Percentiles rank a stretch among this genome's conserved stretches.
Conservation (phyloP, 2,329 filamentous ascomycete genomes). For the Exophiala lecanii-corni region DNA sequence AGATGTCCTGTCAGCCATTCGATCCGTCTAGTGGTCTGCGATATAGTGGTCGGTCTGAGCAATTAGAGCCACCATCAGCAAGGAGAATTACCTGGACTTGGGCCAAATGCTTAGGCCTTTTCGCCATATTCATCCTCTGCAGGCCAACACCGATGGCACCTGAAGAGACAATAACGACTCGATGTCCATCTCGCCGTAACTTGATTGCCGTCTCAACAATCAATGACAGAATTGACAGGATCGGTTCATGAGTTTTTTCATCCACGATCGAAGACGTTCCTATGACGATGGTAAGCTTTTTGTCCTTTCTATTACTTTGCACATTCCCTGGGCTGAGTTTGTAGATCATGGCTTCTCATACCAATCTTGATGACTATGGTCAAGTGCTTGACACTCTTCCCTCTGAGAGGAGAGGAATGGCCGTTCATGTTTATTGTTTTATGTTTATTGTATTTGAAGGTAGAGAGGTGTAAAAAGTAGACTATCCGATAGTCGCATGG, state of each 20-base stretch:
- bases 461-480: no score
- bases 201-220: constrained; percentile 93
- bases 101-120: constrained; percentile 83
- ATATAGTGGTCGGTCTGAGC: neutral
- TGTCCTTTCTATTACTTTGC: neutral
- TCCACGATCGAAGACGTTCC: constrained; percentile 99
- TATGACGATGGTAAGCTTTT: constrained; percentile 36
- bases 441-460: no score
- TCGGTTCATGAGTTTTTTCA: constrained; percentile 87
- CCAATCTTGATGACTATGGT: constrained; percentile 85
- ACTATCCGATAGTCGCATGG: no score
- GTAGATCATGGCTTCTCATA: constrained; percentile 37
- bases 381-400: constrained; percentile 63
- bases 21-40: no score
- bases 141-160: constrained; percentile 94
- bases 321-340: constrained; percentile 1
- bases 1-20: no score
- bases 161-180: constrained; percentile 93
- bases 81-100: constrained; percentile 64
- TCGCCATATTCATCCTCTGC: constrained; percentile 80
- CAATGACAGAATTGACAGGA: constrained; percentile 81
- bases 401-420: no score
- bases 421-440: no score
- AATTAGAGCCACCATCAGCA: neutral
- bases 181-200: constrained; percentile 83